Base-by-base conservation (phyloP, 768 basidiomycete species). In the Kwoniella shandongensis region DNA sequence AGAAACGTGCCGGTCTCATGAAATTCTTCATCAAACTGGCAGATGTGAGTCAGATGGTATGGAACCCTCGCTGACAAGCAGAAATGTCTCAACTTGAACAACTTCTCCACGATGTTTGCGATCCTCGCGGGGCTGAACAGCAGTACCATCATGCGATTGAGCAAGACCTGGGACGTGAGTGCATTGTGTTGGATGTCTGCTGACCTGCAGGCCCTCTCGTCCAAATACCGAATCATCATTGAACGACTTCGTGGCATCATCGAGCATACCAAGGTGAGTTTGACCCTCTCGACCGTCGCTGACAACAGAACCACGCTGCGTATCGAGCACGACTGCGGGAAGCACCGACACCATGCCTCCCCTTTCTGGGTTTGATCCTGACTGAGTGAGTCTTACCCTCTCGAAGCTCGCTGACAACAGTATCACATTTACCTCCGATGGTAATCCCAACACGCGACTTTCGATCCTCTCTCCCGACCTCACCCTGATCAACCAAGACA, bases 51-150 rank as follows among this genome's bases (percentile, higher is more conserved):
- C n/a, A 11, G 3, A 20, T 13, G 3, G 4, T 17, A 36, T 17
- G 26, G 25, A 29, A 4, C 25, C 20, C 32, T 20, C 30, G 49
- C 36, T 54, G 47, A 44, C 8, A 47, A n/a, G 35, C 60, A 98
- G 94, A 88, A 91, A 35, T 94, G 91, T 77, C 83, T 86, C 6
- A 78, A 81, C 2, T 69, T 98, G 64, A 81, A 86, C 59, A 99
- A 99, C 77, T 98, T 88, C 74, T 94, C 91, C 65, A 92, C 91
- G 4, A 85, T 91, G 36, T 85, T 92, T 29, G 89, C 94, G 13
- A 87, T 99, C 67, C 80, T 98, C 47, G 93, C 91, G 8, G 94
- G 94, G 4, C 80, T 99, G 57, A 94, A 97, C 75, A 94, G 91
- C 15, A 94, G 92, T 17, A 96, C 91, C 1, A 93, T 99, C 64